Conservation (phyloP, 805 yeast species). For the Grigorovia transvaalensis region DNA sequence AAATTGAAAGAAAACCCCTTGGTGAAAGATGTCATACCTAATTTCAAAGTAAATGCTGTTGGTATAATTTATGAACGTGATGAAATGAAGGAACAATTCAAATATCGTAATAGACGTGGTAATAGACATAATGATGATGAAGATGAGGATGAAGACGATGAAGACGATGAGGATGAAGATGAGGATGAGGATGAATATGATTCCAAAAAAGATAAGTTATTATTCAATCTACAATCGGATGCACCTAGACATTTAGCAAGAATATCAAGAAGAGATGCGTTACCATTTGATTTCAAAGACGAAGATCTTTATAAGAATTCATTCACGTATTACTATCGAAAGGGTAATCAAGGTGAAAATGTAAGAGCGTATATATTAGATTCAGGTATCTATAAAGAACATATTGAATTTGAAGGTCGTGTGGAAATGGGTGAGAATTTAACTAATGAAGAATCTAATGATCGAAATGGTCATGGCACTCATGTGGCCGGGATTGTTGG, state of each 20-base stretch:
- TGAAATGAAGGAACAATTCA: conserved; percentile 6
- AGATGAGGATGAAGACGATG: conserved; percentile 3
- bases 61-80: conserved; percentile 18
- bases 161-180: conserved; percentile 8
- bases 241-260: conserved; percentile 65
- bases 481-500: conserved; percentile 89
- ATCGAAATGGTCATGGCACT: conserved; percentile 78
- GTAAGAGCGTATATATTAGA: conserved; percentile 74
- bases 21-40: conserved; percentile 61
- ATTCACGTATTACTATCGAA: conserved; percentile 40
- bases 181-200: conserved; percentile 2
- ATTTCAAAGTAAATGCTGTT: conserved; percentile 47
- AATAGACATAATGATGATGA: conserved; percentile 7
- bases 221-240: conserved; percentile 25
- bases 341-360: conserved; percentile 39
- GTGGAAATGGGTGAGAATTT: conserved; percentile 51
- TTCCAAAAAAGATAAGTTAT: not conserved
- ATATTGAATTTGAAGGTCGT: conserved; percentile 56
- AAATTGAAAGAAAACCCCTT: conserved; percentile 47
- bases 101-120: not conserved
- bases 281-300: conserved; percentile 22
- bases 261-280: conserved; percentile 39
- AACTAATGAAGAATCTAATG: conserved; percentile 54
- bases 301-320: conserved; percentile 14
- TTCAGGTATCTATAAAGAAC: conserved; percentile 61